Percentiles rank a stretch among this genome's conserved stretches.
Conservation (phyloP, 345 rosid species). For the Pseudoturritis turrita region DNA sequence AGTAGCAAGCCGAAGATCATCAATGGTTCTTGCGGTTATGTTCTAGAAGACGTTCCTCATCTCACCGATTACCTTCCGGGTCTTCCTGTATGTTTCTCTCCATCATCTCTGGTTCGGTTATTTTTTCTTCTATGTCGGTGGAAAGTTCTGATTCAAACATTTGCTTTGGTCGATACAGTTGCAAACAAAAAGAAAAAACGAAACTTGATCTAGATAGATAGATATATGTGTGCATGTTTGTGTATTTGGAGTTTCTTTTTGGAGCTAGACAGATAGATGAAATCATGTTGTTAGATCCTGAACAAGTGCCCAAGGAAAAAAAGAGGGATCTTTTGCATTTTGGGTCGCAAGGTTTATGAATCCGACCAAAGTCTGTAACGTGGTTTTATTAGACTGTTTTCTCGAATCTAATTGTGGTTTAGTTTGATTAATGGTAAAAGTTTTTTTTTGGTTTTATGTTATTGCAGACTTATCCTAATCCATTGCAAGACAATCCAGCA, state of each 20-base stretch:
- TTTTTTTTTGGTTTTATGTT: not conserved
- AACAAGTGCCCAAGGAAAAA: not conserved
- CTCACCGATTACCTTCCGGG: constrained; percentile 58
- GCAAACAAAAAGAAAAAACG: not conserved
- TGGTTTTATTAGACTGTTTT: not conserved
- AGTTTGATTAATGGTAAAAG: not conserved
- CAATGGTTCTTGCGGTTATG: constrained; percentile 49
- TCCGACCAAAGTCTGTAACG: not conserved
- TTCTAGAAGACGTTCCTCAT: constrained; percentile 76
- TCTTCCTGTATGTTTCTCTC: constrained; percentile 48
- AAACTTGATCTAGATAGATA: not conserved
- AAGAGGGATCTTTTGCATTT: not conserved
- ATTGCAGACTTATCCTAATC: constrained; percentile 66
- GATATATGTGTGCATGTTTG: not conserved
- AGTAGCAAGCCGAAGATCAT: constrained; percentile 38
- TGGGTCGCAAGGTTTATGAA: not conserved
- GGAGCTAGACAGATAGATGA: not conserved
- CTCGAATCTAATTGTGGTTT: not conserved
- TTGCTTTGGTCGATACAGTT: not conserved
- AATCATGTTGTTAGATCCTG: not conserved
- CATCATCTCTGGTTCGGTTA: not conserved
- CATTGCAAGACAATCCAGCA: constrained; percentile 84
- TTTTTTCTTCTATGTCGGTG: not conserved
- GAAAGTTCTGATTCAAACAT: not conserved
- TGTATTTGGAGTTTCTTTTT: not conserved